Conservation (phyloP, 345 rosid genomes). For the Eucalyptus erythrocorys region DNA sequence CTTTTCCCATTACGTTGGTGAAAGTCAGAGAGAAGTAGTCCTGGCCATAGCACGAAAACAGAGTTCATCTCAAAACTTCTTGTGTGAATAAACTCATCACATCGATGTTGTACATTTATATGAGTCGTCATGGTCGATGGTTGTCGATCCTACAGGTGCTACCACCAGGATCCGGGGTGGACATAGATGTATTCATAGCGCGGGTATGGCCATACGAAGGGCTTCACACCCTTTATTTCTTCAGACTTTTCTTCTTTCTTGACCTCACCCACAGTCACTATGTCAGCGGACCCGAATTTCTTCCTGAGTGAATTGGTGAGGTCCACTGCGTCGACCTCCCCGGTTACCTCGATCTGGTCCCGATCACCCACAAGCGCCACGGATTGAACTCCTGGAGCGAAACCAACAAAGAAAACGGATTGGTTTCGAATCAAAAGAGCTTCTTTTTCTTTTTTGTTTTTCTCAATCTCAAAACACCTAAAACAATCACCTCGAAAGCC, state of each 20-base stretch:
- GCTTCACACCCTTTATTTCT: rapidly evolving
- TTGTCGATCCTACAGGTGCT: background rate
- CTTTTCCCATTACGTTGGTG: background rate
- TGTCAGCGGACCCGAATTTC: background rate
- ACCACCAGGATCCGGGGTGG: background rate
- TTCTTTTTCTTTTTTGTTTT: background rate
- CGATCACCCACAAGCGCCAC: background rate
- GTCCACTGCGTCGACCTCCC: background rate
- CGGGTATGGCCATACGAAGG: background rate
- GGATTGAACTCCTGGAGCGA: background rate
- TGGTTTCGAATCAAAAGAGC: background rate
- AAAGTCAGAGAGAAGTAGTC: background rate
- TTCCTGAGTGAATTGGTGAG: background rate
- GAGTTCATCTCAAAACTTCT: background rate
- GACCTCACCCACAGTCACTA: background rate
- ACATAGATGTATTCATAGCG: background rate
- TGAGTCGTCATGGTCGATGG: background rate
- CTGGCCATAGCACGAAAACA: too few species aligned
- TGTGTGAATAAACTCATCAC: background rate
- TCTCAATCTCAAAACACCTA: background rate
- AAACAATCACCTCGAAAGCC: background rate
- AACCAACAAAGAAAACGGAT: background rate
- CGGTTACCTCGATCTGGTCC: background rate
- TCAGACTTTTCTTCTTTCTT: background rate
- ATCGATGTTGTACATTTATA: background rate